Evolutionary conservation across 2,329 filamentous ascomycete species (phyloP), one percentile per base, ranked within the genome.

Genomic region (Zymoseptoria pseudotritici): DNA sequence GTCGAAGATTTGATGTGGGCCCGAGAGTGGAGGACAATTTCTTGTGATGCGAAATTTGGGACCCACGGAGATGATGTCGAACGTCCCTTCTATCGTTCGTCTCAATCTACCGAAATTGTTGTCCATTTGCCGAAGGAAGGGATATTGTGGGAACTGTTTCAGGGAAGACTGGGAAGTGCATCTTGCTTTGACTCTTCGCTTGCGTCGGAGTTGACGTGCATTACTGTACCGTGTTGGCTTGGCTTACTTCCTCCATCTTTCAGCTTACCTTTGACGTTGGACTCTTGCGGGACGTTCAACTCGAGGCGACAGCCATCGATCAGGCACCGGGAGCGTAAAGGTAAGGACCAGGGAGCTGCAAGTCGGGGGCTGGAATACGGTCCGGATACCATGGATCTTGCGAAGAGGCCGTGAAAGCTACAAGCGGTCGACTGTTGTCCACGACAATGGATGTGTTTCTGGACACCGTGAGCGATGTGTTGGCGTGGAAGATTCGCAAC

Each of bases 331-430:
- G 17, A n/a, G 5, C 13, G 36, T 46, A 46, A 46, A 46, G 36
- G 36, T n/a, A 17, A 42, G 36, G 36, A 42, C 10, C 11, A 46
- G 36, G 17, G 36, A 46, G 4, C 36, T 46, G 36, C 36, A 46
- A 29, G 36, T 46, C 36, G 36, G 59, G 60, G 61, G 62, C 58
- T 56, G 53, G 58, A 54, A 19, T 7, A 21, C 26, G 26, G 26
- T 29, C 26, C 26, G 26, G 8, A 29, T 9, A 29, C 7, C 26
- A 29, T 29, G 26, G 26, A 29, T 29, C 26, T 29, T 29, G 26
- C 26, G 22, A 24, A 24, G 22, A 24, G 3, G 22, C 22, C 22
- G 22, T 24, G 22, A 5, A 24, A 24, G 22, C 22, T 24, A 24
- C 22, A 24, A 24, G 4, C 22, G 22, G 22, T 24, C 22, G 22